Evolutionary conservation across 352 stramenopile species (phyloP), one percentile per base, ranked within the genome.

Genomic region (Peronospora tabacina): DNA sequence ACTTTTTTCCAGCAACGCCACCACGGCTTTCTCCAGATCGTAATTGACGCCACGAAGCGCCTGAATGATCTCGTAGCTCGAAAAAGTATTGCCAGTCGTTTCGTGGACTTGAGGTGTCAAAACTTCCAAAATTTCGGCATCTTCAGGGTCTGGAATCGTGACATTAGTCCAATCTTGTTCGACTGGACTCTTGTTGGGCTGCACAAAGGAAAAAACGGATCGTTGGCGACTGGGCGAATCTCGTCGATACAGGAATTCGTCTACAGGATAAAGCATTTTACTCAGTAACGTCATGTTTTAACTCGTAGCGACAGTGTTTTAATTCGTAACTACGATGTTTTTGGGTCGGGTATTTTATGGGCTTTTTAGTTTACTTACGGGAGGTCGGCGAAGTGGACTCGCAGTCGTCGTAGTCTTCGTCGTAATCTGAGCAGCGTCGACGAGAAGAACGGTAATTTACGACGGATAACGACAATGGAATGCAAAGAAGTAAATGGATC

Each of bases 121-220:
- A 34, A 54, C 43, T 20, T 74, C 65, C 17, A 90, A 36, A n/a
- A 90, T 52, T 30, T 87, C 76, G 17, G 44, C 20, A 41, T 68
- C 39, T 76, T 71, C 70, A 17, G 52, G 63, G 49, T 88, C 72
- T 20, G 72, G 62, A 0, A 10, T 5, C 36, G 16, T 34, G 16
- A 22, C 9, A 33, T 26, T 36, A 19, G 19, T 37, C 13, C 37
- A 9, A 4, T 58, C 35, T 13, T 52, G 19, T 26, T 67, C 42
- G 33, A 40, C 8, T 16, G 47, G 26, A 1, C 33, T 47, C 28
- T 66, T 42, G 15, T 65, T 46, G 15, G 85, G 75, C 30, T 88
- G 74, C 5, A 90, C 72, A 50, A 92, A 92, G 36, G 78, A 76
- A 54, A 92, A 92, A 13, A 92, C 70, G 6, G 74, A 88, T n/a